A percentile compares a stretch with the other conserved stretches of the same genome.
Evolutionary conservation across 805 yeast genomes (phyloP).

Genomic region (Candida nemodendra): DNA sequence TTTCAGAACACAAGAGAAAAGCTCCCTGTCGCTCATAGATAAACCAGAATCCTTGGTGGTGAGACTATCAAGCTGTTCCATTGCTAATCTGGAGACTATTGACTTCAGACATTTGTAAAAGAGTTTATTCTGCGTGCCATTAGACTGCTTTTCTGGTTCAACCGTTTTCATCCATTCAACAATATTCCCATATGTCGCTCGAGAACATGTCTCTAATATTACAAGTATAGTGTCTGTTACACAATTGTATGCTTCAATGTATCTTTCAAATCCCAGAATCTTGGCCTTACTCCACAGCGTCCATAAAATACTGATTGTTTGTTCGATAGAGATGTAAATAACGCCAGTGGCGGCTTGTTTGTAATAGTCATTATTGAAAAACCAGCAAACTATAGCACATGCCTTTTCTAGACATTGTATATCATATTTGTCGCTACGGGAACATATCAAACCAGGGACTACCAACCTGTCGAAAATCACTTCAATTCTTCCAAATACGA

Average conservation of each 20-base stretch:
- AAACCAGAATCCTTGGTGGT: conserved; percentile 1
- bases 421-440: conserved; percentile 1
- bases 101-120: conserved; percentile 15
- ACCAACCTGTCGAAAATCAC: conserved; percentile 18
- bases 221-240: conserved; percentile 12
- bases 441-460: conserved; percentile 13
- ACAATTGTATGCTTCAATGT: conserved; percentile 1
- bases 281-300: conserved; percentile 14
- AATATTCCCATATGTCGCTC: conserved; percentile 3
- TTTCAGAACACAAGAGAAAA: conserved; percentile 10
- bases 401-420: conserved; percentile 6
- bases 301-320: conserved; percentile 11
- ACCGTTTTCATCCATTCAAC: conserved; percentile 15
- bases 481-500: conserved; percentile 11
- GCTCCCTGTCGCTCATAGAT: not conserved
- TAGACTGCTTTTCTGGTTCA: conserved; percentile 9
- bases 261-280: conserved; percentile 1
- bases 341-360: conserved; percentile 5
- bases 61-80: conserved; percentile 15
- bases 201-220: conserved; percentile 11
- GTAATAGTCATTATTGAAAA: conserved; percentile 14
- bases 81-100: conserved; percentile 13
- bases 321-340: conserved; percentile 7
- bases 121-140: conserved; percentile 6
- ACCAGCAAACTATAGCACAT: conserved; percentile 17